phyloP scores from a whole-genome alignment of 148 eudicot species.

The Gaultheria prostrata region DNA sequence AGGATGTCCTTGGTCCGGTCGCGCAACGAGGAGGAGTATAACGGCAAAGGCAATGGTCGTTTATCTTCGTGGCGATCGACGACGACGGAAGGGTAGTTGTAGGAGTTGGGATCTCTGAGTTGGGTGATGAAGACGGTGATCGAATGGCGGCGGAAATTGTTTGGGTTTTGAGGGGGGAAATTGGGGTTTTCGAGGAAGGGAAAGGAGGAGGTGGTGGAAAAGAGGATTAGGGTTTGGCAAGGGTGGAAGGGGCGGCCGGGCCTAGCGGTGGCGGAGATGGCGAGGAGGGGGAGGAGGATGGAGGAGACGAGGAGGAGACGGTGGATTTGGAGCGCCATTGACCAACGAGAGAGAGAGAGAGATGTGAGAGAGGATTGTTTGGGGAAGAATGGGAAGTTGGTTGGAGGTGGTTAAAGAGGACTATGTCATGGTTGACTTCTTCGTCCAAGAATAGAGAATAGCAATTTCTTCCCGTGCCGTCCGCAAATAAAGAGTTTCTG shows the following conservation, averaged over 20 bases:
- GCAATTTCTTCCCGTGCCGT: too few relatives aligned
- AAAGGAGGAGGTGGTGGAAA: slow-evolving; percentile 41
- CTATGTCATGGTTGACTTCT: too few relatives aligned
- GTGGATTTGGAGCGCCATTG: slow-evolving; percentile 32
- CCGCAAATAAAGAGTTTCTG: too few relatives aligned
- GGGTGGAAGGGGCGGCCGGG: slow-evolving; percentile 27
- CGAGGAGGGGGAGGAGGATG: slow-evolving; percentile 24
- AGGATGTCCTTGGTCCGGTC: slow-evolving; percentile 64
- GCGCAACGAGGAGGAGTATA: slow-evolving; percentile 39
- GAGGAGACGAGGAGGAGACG: slow-evolving; percentile 26
- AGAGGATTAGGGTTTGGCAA: slow-evolving; percentile 51
- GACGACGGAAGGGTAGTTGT: slow-evolving; percentile 13
- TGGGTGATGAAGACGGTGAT: slow-evolving; percentile 45
- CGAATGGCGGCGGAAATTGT: slow-evolving; percentile 12
- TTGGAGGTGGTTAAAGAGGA: not conserved
- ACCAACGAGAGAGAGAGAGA: slow-evolving; percentile 7
- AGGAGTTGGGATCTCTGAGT: slow-evolving; percentile 15
- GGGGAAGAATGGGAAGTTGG: not conserved
- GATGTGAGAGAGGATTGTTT: not conserved
- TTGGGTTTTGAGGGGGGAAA: slow-evolving; percentile 27
- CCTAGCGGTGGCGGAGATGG: slow-evolving; percentile 41
- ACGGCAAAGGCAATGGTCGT: slow-evolving; percentile 24
- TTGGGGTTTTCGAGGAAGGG: slow-evolving; percentile 13
- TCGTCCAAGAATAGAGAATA: too few relatives aligned
- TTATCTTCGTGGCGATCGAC: not conserved